Base-by-base conservation (phyloP, 306 rosid species). In the Quercus berberidifolia region DNA sequence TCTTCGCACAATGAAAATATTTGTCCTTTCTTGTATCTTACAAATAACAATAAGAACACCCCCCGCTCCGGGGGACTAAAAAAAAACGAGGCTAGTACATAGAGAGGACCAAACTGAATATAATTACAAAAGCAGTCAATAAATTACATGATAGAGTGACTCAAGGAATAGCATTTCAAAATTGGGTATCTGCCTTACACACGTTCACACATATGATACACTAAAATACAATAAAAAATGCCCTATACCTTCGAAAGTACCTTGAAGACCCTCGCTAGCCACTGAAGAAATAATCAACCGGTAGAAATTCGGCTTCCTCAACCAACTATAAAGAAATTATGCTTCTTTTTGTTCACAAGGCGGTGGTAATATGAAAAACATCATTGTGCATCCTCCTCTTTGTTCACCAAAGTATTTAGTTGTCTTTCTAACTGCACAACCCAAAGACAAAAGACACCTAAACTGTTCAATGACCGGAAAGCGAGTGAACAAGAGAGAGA, bases 351-450 rank as follows among this genome's bases (percentile, higher is more conserved):
- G 68, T 11, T 18, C 33, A 19, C 26, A 67, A 38, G 28, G 72
- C 25, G 25, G 72, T 20, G 5, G 17, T 35, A 35, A 8, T 19
- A 17, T n/a, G 21, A 67, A 18, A 67, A 68, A 33, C 70, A 64
- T 64, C 70, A 28, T 64, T 64, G 3, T 12, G 69, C 41, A 3
- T 12, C 17, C 43, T 79, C 82, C 15, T 82, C 86, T 64, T 76
- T 84, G 82, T 57, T 79, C 71, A 63, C 75, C 83, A 78, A 33
- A 23, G 72, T 68, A 55, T 77, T 84, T 73, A 86, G 18, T 72
- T 85, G 87, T 69, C 82, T 80, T 83, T 89, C 90, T 11, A 89
- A 86, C 92, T 89, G 90, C 71, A 72, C 58, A 65, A 6, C 21
- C 18, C 20, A 67, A 5, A 7, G 20, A 41, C 43, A 71, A 43